Evolutionary conservation across 805 yeast genomes (phyloP), one percentile per base, ranked within the genome.

Genomic region (Schizosaccharomyces osmophilus): DNA sequence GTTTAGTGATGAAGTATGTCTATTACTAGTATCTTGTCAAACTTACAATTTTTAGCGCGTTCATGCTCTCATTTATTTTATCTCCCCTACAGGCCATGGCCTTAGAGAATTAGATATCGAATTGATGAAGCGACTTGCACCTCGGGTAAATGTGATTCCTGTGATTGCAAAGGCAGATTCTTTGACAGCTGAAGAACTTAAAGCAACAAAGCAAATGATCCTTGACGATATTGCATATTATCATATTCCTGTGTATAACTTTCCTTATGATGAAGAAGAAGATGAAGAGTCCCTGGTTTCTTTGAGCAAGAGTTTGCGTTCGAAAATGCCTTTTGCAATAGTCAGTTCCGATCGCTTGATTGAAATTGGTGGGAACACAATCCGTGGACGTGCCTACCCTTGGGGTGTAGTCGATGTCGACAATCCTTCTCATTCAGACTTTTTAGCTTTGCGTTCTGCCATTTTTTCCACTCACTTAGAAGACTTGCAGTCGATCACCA

Each of bases 401-500:
- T 93, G 99, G 99, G 98, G 98, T 66, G 78, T 85, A 26, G 93
- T 89, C 72, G 99, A 93, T 74, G 79, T 81, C 67, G 93, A 93
- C 76, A 82, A 98, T 75, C 79, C 88, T 45, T 83, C 82, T 61
- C 81, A 83, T 72, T 69, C 83, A 42, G 97, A 90, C 22, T 93
- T 93, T 77, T 82, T 83, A 71, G 96, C 87, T 71, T 87, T 88
- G 43, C 31, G 48, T 29, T 36, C 31, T 19, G 29, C 39, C 9
- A 17, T 57, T 15, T 26, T 57, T 39, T 19, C 42, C 3, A 31
- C 60, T 8, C 60, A 57, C 5, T 15, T 57, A 13, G 60, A 57
- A 31, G 60, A 57, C 24, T 41, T 57, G 45, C 43, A 31, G 4
- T n/a, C 31, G 11, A 36, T 39, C 2, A 57, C 60, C 9, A 39